Evolutionary conservation across 208 protist genomes (phyloP), one percentile per base, ranked within the genome.

Genomic region (Trypanosoma melophagium): DNA sequence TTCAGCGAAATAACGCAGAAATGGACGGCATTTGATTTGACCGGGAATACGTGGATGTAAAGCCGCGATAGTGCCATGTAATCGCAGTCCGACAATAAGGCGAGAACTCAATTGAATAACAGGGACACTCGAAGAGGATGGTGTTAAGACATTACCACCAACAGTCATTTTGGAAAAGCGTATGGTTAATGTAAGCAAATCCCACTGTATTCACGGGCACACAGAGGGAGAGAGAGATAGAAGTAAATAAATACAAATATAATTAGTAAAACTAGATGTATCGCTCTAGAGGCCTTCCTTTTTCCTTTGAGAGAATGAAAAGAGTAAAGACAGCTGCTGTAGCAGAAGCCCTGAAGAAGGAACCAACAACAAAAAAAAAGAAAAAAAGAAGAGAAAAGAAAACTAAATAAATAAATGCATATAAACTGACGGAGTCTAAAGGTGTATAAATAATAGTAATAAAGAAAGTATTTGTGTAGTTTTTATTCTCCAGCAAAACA

Each of bases 21-120:
- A 91, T 7, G 89, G 86, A 3, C 89, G 89, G n/a, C 80, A 79
- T 49, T 82, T 83, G 38, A 93, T 56, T 22, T 72, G 65, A 14
- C 41, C 60, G 3, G 71, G 61, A 35, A 51, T 51, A 25, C 65
- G 69, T 19, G 79, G 80, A 44, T 81, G 52, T 10, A 84, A 35
- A 42, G 82, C 77, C 44, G 73, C 85, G 55, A 94, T 76, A 44
- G 86, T 90, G 60, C 86, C 86, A 44, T 90, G 80, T 19, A 92
- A 55, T 5, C 79, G 75, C 47, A 95, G 84, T 22, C 83, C 84
- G 8, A 91, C 64, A 47, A 90, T 64, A 42, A 95, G 81, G 8
- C 68, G 84, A 16, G 74, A 74, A 35, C 10, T 22, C 19, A 78
- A 53, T n/a, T 63, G 49, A 61, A 78, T 69, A 16, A 69, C 24